Evolutionary conservation across 805 yeast species (phyloP).

Genomic region (Ogataea parapolymorpha): DNA sequence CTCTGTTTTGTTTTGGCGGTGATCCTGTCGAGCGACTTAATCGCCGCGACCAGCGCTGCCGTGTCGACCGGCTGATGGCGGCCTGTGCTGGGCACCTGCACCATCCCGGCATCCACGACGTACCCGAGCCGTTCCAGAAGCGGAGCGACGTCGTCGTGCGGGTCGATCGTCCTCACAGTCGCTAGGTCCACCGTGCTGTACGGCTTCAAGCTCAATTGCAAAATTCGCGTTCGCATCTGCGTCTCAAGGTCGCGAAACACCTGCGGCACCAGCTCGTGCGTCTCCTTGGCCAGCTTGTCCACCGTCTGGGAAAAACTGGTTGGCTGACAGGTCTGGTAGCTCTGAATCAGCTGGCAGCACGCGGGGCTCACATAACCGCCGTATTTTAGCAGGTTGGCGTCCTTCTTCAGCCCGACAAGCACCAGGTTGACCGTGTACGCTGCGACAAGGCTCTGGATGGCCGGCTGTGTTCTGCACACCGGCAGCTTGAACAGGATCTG

Average conservation of each 20-base stretch:
- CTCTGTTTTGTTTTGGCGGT: not conserved
- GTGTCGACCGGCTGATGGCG: not conserved
- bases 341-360: conserved; percentile 13
- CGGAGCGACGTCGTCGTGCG: conserved; percentile 3
- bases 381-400: conserved; percentile 15
- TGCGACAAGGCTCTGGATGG: conserved; percentile 8
- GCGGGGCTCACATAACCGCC: conserved; percentile 8
- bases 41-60: conserved; percentile 2
- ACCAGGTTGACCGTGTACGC: conserved; percentile 19
- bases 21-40: conserved; percentile 4
- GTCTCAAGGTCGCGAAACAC: conserved; percentile 11
- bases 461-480: not conserved
- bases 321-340: conserved; percentile 14
- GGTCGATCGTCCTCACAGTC: conserved; percentile 1
- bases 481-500: conserved; percentile 21
- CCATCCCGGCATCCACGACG: conserved; percentile 2
- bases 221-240: conserved; percentile 11
- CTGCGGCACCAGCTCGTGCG: not conserved
- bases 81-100: not conserved
- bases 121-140: conserved; percentile 12
- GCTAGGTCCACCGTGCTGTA: conserved; percentile 7
- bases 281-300: conserved; percentile 1
- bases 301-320: conserved; percentile 11
- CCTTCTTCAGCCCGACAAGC: conserved; percentile 6
- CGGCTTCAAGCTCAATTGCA: conserved; percentile 3